Conservation (phyloP, 2,329 filamentous ascomycete genomes). For the Chrysosphaeria jannelii region DNA sequence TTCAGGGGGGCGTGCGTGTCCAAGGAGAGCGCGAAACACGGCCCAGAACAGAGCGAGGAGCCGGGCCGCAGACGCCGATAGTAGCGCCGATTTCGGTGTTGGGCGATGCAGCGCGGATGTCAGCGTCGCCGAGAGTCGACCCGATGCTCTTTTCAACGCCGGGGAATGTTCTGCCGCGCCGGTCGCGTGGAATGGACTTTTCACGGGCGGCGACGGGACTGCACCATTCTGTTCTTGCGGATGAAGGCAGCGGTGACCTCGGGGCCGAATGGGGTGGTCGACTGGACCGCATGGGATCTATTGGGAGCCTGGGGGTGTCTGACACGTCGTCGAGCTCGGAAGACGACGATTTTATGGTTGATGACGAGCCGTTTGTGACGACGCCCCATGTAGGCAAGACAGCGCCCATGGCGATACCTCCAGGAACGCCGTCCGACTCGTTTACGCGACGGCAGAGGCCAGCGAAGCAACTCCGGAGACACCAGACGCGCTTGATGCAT, state of each 20-base stretch:
- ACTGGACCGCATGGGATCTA: slow-evolving; percentile 18
- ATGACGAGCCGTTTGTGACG: slow-evolving; percentile 49
- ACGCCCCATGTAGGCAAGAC: slow-evolving; percentile 50
- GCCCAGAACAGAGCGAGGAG: too few species aligned
- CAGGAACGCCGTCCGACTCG: too few species aligned
- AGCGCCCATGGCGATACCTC: slow-evolving; percentile 23
- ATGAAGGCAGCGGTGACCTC: slow-evolving; percentile 12
- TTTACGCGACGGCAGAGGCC: slow-evolving; percentile 53
- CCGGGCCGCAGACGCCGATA: too few species aligned
- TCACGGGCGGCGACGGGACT: slow-evolving; percentile 78
- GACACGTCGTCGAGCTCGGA: slow-evolving; percentile 50
- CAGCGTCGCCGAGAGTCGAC: too few species aligned
- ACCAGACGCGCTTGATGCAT: slow-evolving; percentile 30
- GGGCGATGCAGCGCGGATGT: too few species aligned
- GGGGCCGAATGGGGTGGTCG: slow-evolving; percentile 1
- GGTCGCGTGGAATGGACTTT: slow-evolving; percentile 77
- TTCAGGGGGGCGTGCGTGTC: too few species aligned
- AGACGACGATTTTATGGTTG: slow-evolving; percentile 39
- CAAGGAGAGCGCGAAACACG: too few species aligned
- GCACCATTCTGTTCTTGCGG: slow-evolving; percentile 80
- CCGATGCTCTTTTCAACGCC: too few species aligned
- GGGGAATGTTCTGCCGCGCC: slow-evolving; percentile 60
- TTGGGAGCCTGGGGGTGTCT: too few species aligned
- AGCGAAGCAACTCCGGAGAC: slow-evolving; percentile 37
- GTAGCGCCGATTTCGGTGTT: too few species aligned